Conservation (phyloP, 2,329 filamentous ascomycete species). For the Cercospora sesami region DNA sequence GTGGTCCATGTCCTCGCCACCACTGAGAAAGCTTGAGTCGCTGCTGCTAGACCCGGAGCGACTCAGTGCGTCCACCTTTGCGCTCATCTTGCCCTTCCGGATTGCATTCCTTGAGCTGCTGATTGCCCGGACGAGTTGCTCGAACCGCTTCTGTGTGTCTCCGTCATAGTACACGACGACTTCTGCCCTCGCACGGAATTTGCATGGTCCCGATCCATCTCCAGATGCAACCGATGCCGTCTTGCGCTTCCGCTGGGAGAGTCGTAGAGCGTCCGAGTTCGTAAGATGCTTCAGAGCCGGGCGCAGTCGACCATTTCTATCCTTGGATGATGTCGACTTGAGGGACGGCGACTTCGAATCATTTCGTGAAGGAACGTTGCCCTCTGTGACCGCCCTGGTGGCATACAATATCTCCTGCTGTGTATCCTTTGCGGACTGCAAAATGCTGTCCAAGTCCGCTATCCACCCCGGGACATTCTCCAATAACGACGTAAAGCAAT, state of each 20-base stretch:
- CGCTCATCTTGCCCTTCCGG: conserved; percentile 83
- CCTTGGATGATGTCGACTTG: conserved; percentile 22
- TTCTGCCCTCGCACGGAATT: conserved; percentile 70
- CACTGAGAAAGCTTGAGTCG: conserved; percentile 41
- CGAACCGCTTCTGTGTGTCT: conserved; percentile 78
- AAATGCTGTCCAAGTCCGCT: conserved; percentile 35
- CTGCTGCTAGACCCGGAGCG: conserved; percentile 38
- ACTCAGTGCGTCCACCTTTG: conserved; percentile 60
- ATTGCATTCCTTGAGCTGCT: conserved; percentile 78
- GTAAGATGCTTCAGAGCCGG: conserved; percentile 33
- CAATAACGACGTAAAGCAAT: conserved; percentile 33
- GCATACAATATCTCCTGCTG: conserved; percentile 35
- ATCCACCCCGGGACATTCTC: conserved; percentile 38
- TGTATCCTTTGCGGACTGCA: conserved; percentile 29
- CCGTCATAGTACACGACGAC: conserved; percentile 92
- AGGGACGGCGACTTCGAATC: conserved; percentile 31
- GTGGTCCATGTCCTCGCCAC: conserved; percentile 40
- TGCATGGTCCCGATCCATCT: conserved; percentile 46
- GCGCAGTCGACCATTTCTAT: conserved; percentile 7
- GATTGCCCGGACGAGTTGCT: conserved; percentile 77
- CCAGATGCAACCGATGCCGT: conserved; percentile 45
- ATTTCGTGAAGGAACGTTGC: not conserved
- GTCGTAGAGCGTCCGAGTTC: conserved; percentile 32
- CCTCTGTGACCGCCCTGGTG: conserved; percentile 23
- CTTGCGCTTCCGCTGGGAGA: conserved; percentile 46